Evolutionary conservation across 2,329 filamentous ascomycete genomes (phyloP).

Genomic region (Purpureocillium lavendulum): DNA sequence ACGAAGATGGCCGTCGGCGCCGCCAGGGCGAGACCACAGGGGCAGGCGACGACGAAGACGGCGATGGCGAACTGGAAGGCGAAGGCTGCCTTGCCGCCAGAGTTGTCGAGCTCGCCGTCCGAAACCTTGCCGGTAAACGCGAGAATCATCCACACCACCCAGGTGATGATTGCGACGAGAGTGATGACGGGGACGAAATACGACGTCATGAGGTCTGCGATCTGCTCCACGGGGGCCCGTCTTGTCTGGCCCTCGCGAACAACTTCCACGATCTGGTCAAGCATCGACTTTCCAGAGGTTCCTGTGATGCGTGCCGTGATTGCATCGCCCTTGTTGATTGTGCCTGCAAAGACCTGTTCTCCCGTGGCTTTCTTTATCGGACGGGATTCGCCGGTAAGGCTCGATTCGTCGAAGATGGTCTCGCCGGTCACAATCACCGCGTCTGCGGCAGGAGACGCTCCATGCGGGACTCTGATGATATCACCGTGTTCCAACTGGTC

Average conservation of each 20-base stretch:
- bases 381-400: slow-evolving; percentile 72
- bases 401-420: slow-evolving; percentile 78
- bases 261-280: slow-evolving; percentile 70
- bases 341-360: slow-evolving; percentile 63
- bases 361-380: slow-evolving; percentile 54
- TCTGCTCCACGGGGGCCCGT: slow-evolving; percentile 65
- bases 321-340: slow-evolving; percentile 61
- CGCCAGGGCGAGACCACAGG: slow-evolving; percentile 76
- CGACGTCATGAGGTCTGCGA: slow-evolving; percentile 63
- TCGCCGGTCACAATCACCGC: slow-evolving; percentile 57
- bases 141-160: slow-evolving; percentile 62
- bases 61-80: slow-evolving; percentile 76
- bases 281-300: slow-evolving; percentile 61
- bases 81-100: slow-evolving; percentile 63
- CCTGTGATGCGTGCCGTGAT: slow-evolving; percentile 57
- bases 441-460: slow-evolving; percentile 78
- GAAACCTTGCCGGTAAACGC: slow-evolving; percentile 52
- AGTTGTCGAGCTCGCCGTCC: slow-evolving; percentile 42
- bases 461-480: slow-evolving; percentile 65
- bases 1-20: slow-evolving; percentile 82
- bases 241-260: slow-evolving; percentile 72
- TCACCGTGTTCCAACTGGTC: slow-evolving; percentile 72
- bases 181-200: slow-evolving; percentile 72
- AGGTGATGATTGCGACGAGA: slow-evolving; percentile 60
- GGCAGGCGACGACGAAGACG: slow-evolving; percentile 81